Base-by-base conservation (phyloP, 2,329 filamentous ascomycete species). In the Colletotrichum eleusines region DNA sequence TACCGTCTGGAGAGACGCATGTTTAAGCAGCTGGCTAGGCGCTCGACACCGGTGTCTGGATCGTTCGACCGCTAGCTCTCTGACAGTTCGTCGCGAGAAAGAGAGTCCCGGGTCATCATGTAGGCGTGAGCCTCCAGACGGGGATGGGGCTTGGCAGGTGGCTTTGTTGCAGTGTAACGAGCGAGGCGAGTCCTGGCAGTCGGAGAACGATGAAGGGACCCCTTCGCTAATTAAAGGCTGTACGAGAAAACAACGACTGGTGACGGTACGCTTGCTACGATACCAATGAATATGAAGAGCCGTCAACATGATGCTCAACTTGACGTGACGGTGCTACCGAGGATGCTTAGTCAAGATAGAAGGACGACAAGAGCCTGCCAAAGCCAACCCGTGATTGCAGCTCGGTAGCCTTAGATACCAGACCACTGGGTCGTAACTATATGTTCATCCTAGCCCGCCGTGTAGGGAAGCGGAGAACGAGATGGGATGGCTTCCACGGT, bases 1-100 rank as follows among this genome's bases (percentile, higher is more conserved):
- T 26, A 60, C 46, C 12, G 28, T 54, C 55, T 51, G n/a, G 18
- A 53, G 40, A 28, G 38, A 55, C 11, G 51, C 62, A 58, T 64
- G 62, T 7, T 11, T 46, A 40, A 48, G 42, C 50, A 26, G 50
- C 55, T 20, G 26, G 12, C 50, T 55, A n/a, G 20, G 26, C 38
- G 38, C 38, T 44, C 38, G n/a, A 38, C 20, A 26, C 46, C 60
- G n/a, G 26, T 20, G 35, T 28, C 48, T 63, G 11, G 28, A 31
- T 18, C 26, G n/a, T 35, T 44, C 35, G 5, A 20, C 26, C 26
- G 53, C 48, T 35, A 9, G 26, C 42, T 9, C 18, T 20, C 42
- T 57, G 31, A 9, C 28, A 18, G 50, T 16, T 38, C 3, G 5
- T n/a, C 28, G 38, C 33, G 4, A 59, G 64, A 63, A 68, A 59